phyloP scores from a whole-genome alignment of 768 basidiomycete species.

The Mrakia frigida region DNA sequence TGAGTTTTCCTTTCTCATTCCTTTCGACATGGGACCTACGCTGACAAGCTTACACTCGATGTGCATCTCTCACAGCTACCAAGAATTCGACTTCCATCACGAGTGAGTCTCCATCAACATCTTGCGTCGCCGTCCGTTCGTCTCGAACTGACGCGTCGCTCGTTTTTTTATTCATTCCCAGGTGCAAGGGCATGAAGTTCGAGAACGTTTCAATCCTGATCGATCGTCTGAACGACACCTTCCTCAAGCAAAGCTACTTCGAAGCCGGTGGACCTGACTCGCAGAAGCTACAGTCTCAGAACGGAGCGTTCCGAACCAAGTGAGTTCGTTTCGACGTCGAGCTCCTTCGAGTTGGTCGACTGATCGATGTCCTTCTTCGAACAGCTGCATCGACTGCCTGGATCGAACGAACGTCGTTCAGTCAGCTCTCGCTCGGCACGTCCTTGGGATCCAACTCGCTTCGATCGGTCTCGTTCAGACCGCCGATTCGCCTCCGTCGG shows the following conservation, averaged over 20 bases:
- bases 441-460: conserved; percentile 52
- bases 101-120: conserved; percentile 69
- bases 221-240: conserved; percentile 52
- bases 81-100: conserved; percentile 78
- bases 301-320: conserved; percentile 66
- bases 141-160: conserved; percentile 15
- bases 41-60: too few species aligned
- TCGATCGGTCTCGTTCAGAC: conserved; percentile 44
- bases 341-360: not conserved
- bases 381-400: conserved; percentile 93
- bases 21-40: not conserved
- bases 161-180: conserved; percentile 10
- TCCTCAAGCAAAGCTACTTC: conserved; percentile 13
- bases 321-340: conserved; percentile 22
- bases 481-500: conserved; percentile 45
- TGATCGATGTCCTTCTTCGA: conserved; percentile 34
- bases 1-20: conserved; percentile 32
- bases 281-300: conserved; percentile 57
- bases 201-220: conserved; percentile 83
- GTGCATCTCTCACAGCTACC: conserved; percentile 33
- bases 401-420: conserved; percentile 74
- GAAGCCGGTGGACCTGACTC: not conserved
- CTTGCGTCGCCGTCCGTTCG: too few species aligned
- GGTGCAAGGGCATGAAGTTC: conserved; percentile 51
- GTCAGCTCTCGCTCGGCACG: conserved; percentile 85